Evolutionary conservation across 768 basidiomycete species (phyloP), one percentile per base, ranked within the genome.

Genomic region (Leccinum pellstonianum): DNA sequence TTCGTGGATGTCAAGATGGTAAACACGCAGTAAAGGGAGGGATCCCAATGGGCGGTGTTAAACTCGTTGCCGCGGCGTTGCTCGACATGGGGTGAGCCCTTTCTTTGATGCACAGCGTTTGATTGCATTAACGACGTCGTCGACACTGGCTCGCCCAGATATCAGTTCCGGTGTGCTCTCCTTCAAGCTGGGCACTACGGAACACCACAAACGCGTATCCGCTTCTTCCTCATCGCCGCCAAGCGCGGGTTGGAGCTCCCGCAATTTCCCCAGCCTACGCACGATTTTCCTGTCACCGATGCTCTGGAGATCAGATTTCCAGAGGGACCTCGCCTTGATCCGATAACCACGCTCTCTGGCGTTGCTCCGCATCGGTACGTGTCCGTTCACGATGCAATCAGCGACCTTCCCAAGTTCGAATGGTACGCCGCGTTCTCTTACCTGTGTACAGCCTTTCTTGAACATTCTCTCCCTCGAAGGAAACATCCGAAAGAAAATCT

Each of bases 11-110:
- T 15, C 80, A 80, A 60, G 66, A 65, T 3, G 68, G 70, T 21
- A 69, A 64, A 31, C 73, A 88, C 70, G 66, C 74, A n/a, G 76
- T 86, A 0, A 78, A 77, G 48, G 88, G 87, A 12, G 89, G 87
- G 0, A 82, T 90, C 41, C 76, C 81, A n/a, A 83, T 83, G 80
- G 91, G 92, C 7, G 88, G 88, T 0, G 66, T 93, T 1, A 92
- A 90, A 69, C 78, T 93, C 17, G 66, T 91, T 19, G 67, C 84
- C 0, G 75, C 85, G 4, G 82, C 84, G 0, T 67, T 93, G 61
- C 65, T 86, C 4, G 82, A 85, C 31, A 83, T 94, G 82, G 80
- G 80, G 91, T 91, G 69, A 55, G 76, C 38, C 15, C n/a, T 0
- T 31, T 35, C 48, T 23, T 19, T 12, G 5, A 23, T 25, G 52